phyloP scores from a whole-genome alignment of 2,329 filamentous ascomycete species.

The Pyrenochaeta sp. region DNA sequence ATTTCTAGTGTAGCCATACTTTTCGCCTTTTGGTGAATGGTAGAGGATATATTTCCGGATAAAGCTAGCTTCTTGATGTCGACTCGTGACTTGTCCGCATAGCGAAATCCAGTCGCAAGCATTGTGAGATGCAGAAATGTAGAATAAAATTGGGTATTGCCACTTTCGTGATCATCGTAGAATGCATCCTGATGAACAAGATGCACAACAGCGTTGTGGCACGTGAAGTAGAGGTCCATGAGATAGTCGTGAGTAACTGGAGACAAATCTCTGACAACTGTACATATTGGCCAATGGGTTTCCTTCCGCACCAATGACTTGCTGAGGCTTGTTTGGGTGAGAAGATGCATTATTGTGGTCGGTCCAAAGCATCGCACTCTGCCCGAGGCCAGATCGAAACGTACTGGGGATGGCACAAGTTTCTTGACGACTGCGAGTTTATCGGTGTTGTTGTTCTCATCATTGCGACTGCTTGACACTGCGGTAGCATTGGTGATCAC shows the following conservation, averaged over 20 bases:
- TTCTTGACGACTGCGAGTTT: too few species aligned
- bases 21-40: slow-evolving; percentile 59
- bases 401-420: too few species aligned
- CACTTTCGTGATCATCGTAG: slow-evolving; percentile 53
- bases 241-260: slow-evolving; percentile 59
- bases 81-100: slow-evolving; percentile 56
- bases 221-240: slow-evolving; percentile 58
- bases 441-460: too few species aligned
- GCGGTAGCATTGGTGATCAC: too few species aligned
- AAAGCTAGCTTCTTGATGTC: slow-evolving; percentile 57
- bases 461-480: too few species aligned
- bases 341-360: too few species aligned
- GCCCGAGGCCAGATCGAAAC: too few species aligned
- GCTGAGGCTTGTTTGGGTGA: slow-evolving; percentile 6
- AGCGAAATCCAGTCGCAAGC: slow-evolving; percentile 60
- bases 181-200: slow-evolving; percentile 58
- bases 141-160: slow-evolving; percentile 55
- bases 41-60: slow-evolving; percentile 54
- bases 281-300: neutral
- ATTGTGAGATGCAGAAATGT: slow-evolving; percentile 60
- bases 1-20: slow-evolving; percentile 60
- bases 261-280: slow-evolving; percentile 53
- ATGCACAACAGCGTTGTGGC: slow-evolving; percentile 58
- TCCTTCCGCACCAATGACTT: too few species aligned
- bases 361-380: too few species aligned